Percentiles rank a stretch among this genome's conserved stretches.
These are phyloP conservation scores for Colletotrichum sp. DNA, from an alignment of 2,329 filamentous ascomycete genomes.

Conservation along the genomic window DNA sequence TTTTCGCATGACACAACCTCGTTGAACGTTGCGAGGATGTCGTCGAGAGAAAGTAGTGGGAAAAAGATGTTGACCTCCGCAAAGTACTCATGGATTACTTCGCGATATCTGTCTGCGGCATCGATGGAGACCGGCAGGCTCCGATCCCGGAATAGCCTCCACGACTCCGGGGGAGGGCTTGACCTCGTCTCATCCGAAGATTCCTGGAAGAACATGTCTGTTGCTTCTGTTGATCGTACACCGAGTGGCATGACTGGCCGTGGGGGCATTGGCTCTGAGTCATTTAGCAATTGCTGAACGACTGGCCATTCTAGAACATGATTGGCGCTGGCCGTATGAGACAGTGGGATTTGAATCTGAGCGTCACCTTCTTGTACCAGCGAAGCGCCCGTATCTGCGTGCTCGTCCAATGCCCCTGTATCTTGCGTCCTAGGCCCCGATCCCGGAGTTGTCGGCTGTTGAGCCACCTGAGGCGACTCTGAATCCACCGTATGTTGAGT, in stretches of 20 bases:
- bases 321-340: conserved; percentile 28
- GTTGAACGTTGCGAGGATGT: not conserved
- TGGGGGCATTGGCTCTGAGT: not conserved
- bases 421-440: not conserved
- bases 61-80: conserved; percentile 31
- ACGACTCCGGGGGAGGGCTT: conserved; percentile 9
- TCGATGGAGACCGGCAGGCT: not conserved
- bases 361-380: not conserved
- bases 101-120: not conserved
- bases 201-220: conserved; percentile 14
- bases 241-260: not conserved
- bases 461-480: not conserved
- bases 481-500: not conserved
- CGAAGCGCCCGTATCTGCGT: not conserved
- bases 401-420: not conserved
- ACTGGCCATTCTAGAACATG: conserved; percentile 28
- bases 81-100: conserved; percentile 27
- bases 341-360: conserved; percentile 23
- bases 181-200: not conserved
- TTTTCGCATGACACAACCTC: not conserved
- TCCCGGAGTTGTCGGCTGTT: not conserved
- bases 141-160: conserved; percentile 19
- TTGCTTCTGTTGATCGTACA: conserved; percentile 9
- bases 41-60: not conserved
- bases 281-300: conserved; percentile 22